These are phyloP conservation scores for Chenopodium suecicum DNA, from an alignment of 148 eudicot species.

Conservation along the genomic window DNA sequence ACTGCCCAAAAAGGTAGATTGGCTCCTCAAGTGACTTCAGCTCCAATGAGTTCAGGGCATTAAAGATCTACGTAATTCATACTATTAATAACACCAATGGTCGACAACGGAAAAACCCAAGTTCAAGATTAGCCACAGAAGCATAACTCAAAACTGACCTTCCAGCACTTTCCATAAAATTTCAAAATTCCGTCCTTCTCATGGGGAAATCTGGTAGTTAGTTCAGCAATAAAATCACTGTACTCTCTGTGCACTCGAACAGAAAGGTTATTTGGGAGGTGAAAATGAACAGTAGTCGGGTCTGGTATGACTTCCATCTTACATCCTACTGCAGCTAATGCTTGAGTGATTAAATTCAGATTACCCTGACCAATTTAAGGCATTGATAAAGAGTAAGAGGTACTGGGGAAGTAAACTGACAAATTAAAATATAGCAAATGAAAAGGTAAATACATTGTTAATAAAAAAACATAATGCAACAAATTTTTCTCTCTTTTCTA, in stretches of 20 bases:
- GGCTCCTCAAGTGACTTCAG: conserved; percentile 98
- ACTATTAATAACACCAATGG: conserved; percentile 22
- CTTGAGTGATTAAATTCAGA: conserved; percentile 88
- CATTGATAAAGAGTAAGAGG: conserved; percentile 19
- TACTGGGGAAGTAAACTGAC: background rate
- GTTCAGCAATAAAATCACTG: conserved; percentile 61
- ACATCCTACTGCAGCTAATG: conserved; percentile 89
- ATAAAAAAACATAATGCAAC: background rate
- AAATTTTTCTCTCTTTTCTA: background rate
- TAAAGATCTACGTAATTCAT: conserved; percentile 60
- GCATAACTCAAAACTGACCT: conserved; percentile 61
- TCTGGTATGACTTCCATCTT: conserved; percentile 91
- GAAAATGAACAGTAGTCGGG: conserved; percentile 97
- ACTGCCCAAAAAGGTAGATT: conserved; percentile 91
- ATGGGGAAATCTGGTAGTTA: conserved; percentile 77
- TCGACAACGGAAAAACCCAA: conserved; percentile 15
- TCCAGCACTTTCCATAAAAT: conserved; percentile 90
- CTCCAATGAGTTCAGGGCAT: conserved; percentile 90
- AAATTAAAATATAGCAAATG: background rate
- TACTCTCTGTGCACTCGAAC: conserved; percentile 89
- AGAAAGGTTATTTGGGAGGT: conserved; percentile 78
- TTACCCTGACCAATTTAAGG: conserved; percentile 61
- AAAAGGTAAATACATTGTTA: background rate
- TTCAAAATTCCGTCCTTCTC: conserved; percentile 85
- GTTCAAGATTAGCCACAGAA: conserved; percentile 26